Base-by-base conservation (phyloP, 768 basidiomycete species). In the Mycena alexandri region DNA sequence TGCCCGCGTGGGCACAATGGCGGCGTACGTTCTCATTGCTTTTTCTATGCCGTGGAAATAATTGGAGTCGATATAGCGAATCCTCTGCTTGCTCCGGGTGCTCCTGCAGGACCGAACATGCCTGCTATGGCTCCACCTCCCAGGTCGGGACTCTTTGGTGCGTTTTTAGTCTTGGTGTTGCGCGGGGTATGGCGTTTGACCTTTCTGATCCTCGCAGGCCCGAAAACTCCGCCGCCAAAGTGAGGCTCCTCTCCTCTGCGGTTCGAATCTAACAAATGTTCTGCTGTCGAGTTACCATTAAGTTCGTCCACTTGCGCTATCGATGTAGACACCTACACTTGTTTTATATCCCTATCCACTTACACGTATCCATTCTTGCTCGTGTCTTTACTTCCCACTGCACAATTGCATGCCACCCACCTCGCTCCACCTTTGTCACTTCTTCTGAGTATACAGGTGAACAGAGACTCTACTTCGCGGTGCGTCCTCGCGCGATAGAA, bases 1-100 rank as follows among this genome's bases (percentile, higher is more conserved):
- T 62, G 74, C 46, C 74, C 75, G 36, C 51, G 44, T 88, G 87
- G 87, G 84, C 87, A 0, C 86, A 88, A 61, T 88, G 86, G 86
- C 80, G 81, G 76, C 86, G 86, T 88, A 67, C 68, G 84, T n/a
- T 47, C 14, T 24, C 33, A 38, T 33, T 11, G 13, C 29, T 50
- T 57, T 36, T 36, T 24, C 6, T 43, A 1, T 17, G 52, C 22
- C 3, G 25, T 2, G 3, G 5, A 38, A 41, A 16, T n/a, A 5
- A 53, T 62, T n/a, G 2, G 41, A 10, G 10, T 33, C n/a, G n/a
- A 16, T 22, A 19, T 25, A 64, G 63, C 63, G 14, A 59, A 59
- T 33, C 65, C 65, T 9, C 51, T 41, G 21, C 58, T 66, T 34
- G 52, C 51, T 2, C 65, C 65, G 4, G 61, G 52, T 5, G 36